Conservation (phyloP, 306 rosid genomes). For the Quercus alba region DNA sequence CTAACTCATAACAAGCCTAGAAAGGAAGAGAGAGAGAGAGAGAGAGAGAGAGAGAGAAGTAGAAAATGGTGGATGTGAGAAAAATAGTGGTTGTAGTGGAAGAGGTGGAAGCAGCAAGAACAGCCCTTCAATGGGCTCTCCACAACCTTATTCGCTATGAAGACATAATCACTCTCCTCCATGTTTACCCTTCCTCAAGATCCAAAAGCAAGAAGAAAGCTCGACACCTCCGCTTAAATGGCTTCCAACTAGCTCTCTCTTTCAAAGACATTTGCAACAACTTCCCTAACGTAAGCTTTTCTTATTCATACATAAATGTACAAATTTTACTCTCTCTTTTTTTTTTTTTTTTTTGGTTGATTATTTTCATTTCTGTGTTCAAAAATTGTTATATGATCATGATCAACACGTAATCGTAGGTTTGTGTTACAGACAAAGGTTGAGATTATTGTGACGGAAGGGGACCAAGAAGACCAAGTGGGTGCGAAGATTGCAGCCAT, state of each 20-base stretch:
- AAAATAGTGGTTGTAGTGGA: slow-evolving; percentile 83
- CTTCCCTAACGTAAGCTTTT: slow-evolving; percentile 53
- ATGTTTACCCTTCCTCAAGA: slow-evolving; percentile 54
- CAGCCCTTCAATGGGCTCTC: slow-evolving; percentile 83
- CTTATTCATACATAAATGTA: neutral
- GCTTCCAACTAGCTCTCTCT: slow-evolving; percentile 76
- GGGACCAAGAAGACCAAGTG: slow-evolving; percentile 62
- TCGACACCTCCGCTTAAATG: slow-evolving; percentile 64
- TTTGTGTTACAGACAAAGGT: slow-evolving; percentile 83
- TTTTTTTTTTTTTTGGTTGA: neutral
- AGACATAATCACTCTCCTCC: slow-evolving; percentile 75
- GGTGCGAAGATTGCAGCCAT: slow-evolving; percentile 60
- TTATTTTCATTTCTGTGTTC: neutral
- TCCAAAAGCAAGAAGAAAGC: slow-evolving; percentile 54
- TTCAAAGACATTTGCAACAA: slow-evolving; percentile 68
- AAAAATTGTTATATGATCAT: slow-evolving; percentile 23
- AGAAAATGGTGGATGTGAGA: slow-evolving; percentile 58
- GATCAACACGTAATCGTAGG: slow-evolving; percentile 51
- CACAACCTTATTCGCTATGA: slow-evolving; percentile 66
- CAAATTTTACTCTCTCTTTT: neutral
- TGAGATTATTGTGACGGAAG: slow-evolving; percentile 87
- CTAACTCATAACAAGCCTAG: neutral
- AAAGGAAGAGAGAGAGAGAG: neutral
- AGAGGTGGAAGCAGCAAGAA: slow-evolving; percentile 81
- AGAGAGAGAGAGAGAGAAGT: neutral